Percentiles rank a stretch among this genome's conserved stretches.
These are phyloP conservation scores for Hypholoma sublateritium DNA, from an alignment of 768 basidiomycete species.

Conservation along the genomic window DNA sequence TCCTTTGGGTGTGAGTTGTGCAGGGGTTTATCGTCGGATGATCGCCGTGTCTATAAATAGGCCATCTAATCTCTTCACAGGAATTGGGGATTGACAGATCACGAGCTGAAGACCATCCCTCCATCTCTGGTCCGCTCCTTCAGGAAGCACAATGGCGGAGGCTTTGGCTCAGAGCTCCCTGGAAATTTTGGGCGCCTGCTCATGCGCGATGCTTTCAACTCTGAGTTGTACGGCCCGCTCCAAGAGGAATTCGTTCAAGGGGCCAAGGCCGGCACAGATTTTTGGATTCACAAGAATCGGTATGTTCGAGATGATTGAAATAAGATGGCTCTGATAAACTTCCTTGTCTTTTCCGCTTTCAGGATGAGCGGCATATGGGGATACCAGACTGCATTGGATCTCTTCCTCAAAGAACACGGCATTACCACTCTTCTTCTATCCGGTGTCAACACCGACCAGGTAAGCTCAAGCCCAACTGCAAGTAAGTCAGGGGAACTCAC, in stretches of 20 bases:
- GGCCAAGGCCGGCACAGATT: conserved; percentile 53
- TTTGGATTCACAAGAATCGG: conserved; percentile 77
- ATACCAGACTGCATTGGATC: conserved; percentile 57
- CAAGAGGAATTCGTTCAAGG: conserved; percentile 56
- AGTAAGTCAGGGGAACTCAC: not conserved
- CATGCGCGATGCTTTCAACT: conserved; percentile 59
- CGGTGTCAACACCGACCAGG: conserved; percentile 71
- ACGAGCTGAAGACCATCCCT: conserved; percentile 60
- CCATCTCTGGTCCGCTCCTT: conserved; percentile 60
- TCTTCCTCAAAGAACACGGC: conserved; percentile 63
- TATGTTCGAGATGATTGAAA: conserved; percentile 16
- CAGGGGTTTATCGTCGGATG: not conserved
- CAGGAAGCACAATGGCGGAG: conserved; percentile 43
- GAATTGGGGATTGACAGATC: conserved; percentile 72
- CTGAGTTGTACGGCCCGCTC: conserved; percentile 63
- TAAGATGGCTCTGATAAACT: not conserved
- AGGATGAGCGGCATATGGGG: conserved; percentile 73
- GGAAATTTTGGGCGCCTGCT: conserved; percentile 52
- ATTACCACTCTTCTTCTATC: conserved; percentile 61
- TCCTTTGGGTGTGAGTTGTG: conserved; percentile 60
- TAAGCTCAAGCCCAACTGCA: conserved; percentile 17
- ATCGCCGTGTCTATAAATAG: not conserved
- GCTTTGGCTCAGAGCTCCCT: conserved; percentile 56
- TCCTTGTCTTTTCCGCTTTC: not conserved
- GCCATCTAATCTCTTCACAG: conserved; percentile 27